Evolutionary conservation across 306 rosid genomes (phyloP).

Genomic region (Castanea crenata): DNA sequence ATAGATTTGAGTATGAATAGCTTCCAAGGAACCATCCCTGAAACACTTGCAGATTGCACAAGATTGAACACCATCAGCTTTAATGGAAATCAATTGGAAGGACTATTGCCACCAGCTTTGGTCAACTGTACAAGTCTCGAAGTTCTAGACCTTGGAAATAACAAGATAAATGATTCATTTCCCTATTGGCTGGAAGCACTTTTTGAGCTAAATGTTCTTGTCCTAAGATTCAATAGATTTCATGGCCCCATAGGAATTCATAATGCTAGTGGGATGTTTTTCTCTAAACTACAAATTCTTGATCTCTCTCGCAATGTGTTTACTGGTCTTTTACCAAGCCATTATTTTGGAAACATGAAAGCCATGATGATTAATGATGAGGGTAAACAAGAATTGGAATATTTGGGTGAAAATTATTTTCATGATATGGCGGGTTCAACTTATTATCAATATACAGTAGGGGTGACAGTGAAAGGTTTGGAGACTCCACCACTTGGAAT

Average conservation of each 20-base stretch:
- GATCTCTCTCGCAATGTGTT: slow-evolving; percentile 36
- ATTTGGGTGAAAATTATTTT: too few relatives aligned
- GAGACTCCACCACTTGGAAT: too few relatives aligned
- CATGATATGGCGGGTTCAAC: too few relatives aligned
- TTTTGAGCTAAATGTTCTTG: slow-evolving; percentile 24
- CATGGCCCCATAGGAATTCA: slow-evolving; percentile 25
- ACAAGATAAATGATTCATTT: slow-evolving; percentile 27
- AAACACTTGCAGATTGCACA: background rate
- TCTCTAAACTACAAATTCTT: slow-evolving; percentile 29
- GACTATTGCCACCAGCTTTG: slow-evolving; percentile 28
- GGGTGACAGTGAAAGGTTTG: too few relatives aligned
- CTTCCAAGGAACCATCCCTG: slow-evolving; percentile 27
- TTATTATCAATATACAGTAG: too few relatives aligned
- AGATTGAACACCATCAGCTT: slow-evolving; percentile 7
- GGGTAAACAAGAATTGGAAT: too few relatives aligned
- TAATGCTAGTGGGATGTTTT: background rate
- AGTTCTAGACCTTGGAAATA: slow-evolving; percentile 41
- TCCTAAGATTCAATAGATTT: slow-evolving; percentile 32
- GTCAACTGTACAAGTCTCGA: background rate
- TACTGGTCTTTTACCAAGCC: background rate
- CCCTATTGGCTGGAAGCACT: slow-evolving; percentile 35
- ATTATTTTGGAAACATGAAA: too few relatives aligned
- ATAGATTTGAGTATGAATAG: slow-evolving; percentile 33
- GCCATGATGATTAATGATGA: too few relatives aligned
- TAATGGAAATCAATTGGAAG: slow-evolving; percentile 29